A percentile compares a stretch with the other conserved stretches of the same genome.
These are phyloP conservation scores for Moricandia moricandioides DNA, from an alignment of 345 rosid genomes.

Conservation along the genomic window DNA sequence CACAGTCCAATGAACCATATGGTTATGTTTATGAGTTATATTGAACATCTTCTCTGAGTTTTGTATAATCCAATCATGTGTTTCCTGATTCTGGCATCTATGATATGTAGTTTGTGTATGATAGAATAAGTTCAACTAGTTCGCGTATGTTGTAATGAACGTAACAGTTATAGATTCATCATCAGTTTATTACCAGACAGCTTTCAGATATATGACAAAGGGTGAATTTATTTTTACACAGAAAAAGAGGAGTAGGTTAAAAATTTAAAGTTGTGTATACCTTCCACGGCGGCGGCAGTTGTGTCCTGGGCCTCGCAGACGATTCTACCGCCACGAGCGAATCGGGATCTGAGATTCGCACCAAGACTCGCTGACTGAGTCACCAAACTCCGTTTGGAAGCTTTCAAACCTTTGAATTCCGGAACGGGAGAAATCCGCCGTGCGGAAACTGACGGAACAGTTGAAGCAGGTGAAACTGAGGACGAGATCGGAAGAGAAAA, in stretches of 20 bases:
- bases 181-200: neutral
- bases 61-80: too few relatives aligned
- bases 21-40: too few relatives aligned
- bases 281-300: constrained; percentile 35
- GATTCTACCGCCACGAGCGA: constrained; percentile 22
- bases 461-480: constrained; percentile 23
- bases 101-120: too few relatives aligned
- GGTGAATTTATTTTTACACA: neutral
- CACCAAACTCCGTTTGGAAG: constrained; percentile 22
- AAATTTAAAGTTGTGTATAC: neutral
- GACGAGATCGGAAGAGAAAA: constrained; percentile 20
- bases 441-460: constrained; percentile 9
- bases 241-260: neutral
- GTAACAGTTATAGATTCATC: neutral
- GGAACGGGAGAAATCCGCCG: constrained; percentile 19
- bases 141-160: neutral
- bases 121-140: too few relatives aligned
- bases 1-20: too few relatives aligned
- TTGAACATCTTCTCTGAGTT: too few relatives aligned
- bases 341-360: neutral
- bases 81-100: too few relatives aligned
- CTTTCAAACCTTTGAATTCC: constrained; percentile 30
- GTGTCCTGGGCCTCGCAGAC: constrained; percentile 34
- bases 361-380: constrained; percentile 10
- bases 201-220: neutral